phyloP scores from a whole-genome alignment of 768 basidiomycete species.

The Tricholoma hemisulphureum region DNA sequence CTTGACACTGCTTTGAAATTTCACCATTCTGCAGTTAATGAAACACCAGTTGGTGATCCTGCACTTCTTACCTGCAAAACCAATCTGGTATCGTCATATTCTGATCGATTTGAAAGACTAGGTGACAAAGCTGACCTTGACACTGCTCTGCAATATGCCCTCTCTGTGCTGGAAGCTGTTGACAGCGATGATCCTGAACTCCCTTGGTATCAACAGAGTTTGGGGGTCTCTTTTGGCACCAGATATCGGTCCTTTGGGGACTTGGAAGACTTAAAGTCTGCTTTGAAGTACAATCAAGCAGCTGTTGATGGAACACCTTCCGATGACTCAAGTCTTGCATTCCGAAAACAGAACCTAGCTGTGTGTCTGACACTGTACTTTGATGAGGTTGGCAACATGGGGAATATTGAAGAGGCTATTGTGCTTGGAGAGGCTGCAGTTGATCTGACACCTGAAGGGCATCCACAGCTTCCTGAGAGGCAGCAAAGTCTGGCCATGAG shows the following conservation, averaged over 20 bases:
- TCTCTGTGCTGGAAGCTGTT: background rate
- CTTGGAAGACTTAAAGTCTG: slow-evolving; percentile 5
- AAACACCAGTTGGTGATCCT: background rate
- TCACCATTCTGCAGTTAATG: slow-evolving; percentile 3
- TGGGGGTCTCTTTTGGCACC: slow-evolving; percentile 3
- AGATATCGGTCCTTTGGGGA: background rate
- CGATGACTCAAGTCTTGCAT: background rate
- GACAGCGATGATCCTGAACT: slow-evolving; percentile 6
- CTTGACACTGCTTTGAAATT: slow-evolving; percentile 4
- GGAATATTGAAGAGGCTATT: slow-evolving; percentile 8
- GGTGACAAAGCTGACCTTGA: slow-evolving; percentile 9
- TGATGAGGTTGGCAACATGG: slow-evolving; percentile 1
- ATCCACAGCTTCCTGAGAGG: slow-evolving; percentile 2
- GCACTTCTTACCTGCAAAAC: background rate
- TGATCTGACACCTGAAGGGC: background rate
- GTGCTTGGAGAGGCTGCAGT: background rate
- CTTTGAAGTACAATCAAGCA: slow-evolving; percentile 1
- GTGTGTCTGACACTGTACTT: background rate
- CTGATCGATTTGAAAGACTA: background rate
- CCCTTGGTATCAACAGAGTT: background rate
- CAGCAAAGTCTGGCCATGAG: background rate
- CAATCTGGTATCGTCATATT: background rate
- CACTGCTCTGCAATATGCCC: background rate
- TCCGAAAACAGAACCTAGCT: slow-evolving; percentile 5
- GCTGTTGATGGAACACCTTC: slow-evolving; percentile 3